Evolutionary conservation across 768 basidiomycete genomes (phyloP).

Genomic region (Tricholomella constricta): DNA sequence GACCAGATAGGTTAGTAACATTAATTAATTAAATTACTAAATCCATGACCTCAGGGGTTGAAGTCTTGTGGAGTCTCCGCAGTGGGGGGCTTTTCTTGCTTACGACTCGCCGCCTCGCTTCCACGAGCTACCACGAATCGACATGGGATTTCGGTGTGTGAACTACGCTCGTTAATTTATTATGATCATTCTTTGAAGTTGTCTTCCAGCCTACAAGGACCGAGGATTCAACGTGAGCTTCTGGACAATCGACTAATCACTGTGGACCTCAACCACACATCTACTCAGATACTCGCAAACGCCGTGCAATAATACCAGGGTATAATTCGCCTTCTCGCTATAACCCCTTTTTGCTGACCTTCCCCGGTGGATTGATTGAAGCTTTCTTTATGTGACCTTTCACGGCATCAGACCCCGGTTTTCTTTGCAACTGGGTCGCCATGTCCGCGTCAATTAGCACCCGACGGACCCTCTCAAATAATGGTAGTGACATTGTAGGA

Average conservation of each 20-base stretch:
- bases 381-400: constrained; percentile 16
- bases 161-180: neutral
- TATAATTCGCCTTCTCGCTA: neutral
- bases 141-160: constrained; percentile 10
- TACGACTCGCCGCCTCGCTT: too few relatives aligned
- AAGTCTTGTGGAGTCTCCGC: too few relatives aligned
- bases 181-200: neutral
- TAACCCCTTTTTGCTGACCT: neutral
- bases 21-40: too few relatives aligned
- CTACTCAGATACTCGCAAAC: constrained; percentile 11
- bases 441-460: constrained; percentile 11
- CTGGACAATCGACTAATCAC: neutral
- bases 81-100: too few relatives aligned
- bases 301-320: constrained; percentile 16
- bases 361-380: neutral
- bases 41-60: too few relatives aligned
- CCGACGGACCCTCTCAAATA: neutral
- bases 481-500: neutral
- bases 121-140: neutral
- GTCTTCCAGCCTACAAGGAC: constrained; percentile 9
- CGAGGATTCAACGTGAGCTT: constrained; percentile 12
- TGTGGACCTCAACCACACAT: neutral
- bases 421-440: constrained; percentile 15
- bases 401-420: constrained; percentile 12
- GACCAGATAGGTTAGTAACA: too few relatives aligned